phyloP scores from a whole-genome alignment of 257 asterid species.

The Nicotiana sylvestris region DNA sequence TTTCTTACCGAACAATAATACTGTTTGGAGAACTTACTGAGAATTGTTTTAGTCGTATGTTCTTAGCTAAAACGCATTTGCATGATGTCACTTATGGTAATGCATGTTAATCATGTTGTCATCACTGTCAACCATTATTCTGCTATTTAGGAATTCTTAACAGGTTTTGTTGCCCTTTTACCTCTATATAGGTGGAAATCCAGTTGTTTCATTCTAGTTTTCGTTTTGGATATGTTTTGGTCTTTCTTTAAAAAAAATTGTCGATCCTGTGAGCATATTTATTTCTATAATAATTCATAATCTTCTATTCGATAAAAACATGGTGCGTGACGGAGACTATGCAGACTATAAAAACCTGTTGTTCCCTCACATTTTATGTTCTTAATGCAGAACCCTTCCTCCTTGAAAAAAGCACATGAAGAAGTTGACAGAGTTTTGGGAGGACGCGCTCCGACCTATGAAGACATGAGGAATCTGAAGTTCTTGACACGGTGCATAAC shows the following conservation, averaged over 20 bases:
- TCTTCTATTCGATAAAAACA: too few species aligned
- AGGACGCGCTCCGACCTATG: conserved; percentile 78
- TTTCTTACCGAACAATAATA: background rate
- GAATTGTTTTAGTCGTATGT: background rate
- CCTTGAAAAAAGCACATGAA: conserved; percentile 74
- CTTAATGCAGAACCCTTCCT: conserved; percentile 49
- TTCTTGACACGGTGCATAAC: conserved; percentile 79
- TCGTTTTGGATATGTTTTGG: too few species aligned
- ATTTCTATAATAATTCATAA: too few species aligned
- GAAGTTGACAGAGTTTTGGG: conserved; percentile 82
- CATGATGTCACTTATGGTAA: background rate
- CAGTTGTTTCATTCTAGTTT: too few species aligned
- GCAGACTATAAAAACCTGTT: background rate
- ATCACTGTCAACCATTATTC: background rate
- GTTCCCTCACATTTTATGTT: conserved; percentile 13
- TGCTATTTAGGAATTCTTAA: background rate
- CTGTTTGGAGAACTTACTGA: background rate
- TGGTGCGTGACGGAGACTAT: too few species aligned
- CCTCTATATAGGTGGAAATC: background rate
- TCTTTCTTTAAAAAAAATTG: too few species aligned
- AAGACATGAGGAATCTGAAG: conserved; percentile 77
- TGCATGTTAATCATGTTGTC: background rate
- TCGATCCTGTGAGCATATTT: too few species aligned
- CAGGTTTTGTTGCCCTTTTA: background rate
- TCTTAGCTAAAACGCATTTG: background rate